Evolutionary conservation across 2,329 filamentous ascomycete species (phyloP), one percentile per base, ranked within the genome.

Genomic region (Xylaria polymorpha): DNA sequence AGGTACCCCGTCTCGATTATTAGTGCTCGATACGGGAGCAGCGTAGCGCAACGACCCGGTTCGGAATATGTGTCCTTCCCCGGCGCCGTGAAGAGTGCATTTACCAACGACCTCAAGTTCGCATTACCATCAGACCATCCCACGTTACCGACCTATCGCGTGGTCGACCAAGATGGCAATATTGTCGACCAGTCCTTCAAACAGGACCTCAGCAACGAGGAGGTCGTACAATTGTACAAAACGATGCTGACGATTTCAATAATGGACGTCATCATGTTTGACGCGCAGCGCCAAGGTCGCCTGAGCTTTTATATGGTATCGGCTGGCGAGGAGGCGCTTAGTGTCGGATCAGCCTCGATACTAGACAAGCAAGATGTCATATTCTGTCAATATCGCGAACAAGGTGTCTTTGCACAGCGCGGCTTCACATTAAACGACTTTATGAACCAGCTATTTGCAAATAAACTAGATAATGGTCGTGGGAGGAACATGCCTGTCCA

Each of bases 401-500:
- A 95, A 53, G 96, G 96, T 0, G 92, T 98, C 6, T 96, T 97
- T 79, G 88, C 92, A 73, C 92, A 98, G 80, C 89, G 96, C 44
- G 96, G 96, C 3, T 98, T 95, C 79, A 92, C 89, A 0, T 85
- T 97, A 55, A 89, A 90, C 57, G 90, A 98, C 68, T 98, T 98
- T 77, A 98, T 99, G 96, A 92, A 89, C 75, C 96, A 99, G 80
- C 83, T 99, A 9, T 98, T 98, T 82, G 90, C 94, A 22, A 98
- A 97, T 78, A 87, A 84, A 64, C 88, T 93, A 71, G 96, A 99
- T 75, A 81, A 85, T 0, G 94, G 95, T 1, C 87, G 86, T 69
- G 96, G 94, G 1, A 89, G 95, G 71, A 98, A 97, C 77, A 99
- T 99, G 96, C 96, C 96, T 0, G 93, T 98, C 15, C 96, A 99